Evolutionary conservation across 495 filamentous ascomycete species (phyloP).

Genomic region (Lophium mytilinum): DNA sequence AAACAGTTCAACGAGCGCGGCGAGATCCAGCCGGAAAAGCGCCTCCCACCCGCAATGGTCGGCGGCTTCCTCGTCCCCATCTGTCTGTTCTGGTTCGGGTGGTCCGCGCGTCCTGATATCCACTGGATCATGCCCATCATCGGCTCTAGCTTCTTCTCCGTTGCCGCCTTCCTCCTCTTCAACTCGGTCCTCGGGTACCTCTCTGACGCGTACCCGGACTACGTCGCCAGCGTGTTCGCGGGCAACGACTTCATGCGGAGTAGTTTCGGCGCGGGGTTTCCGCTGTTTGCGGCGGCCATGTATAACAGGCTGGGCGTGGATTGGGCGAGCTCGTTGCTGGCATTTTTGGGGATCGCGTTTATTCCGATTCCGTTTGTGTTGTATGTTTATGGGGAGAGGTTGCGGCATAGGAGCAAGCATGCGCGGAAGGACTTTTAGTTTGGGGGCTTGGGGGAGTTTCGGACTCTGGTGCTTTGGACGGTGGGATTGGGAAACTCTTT

Average conservation of each 20-base stretch:
- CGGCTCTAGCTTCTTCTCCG: constrained; percentile 44
- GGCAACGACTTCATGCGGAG: constrained; percentile 45
- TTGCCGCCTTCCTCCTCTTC: constrained; percentile 51
- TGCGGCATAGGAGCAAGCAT: constrained; percentile 14
- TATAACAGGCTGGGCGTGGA: constrained; percentile 28
- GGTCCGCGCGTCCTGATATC: constrained; percentile 34
- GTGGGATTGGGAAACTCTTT: too few relatives aligned
- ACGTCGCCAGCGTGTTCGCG: constrained; percentile 43
- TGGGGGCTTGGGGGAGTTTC: neutral
- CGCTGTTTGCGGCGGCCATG: constrained; percentile 41
- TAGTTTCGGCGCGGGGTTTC: constrained; percentile 43
- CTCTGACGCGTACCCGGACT: constrained; percentile 29
- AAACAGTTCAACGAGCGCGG: constrained; percentile 36
- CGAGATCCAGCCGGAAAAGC: constrained; percentile 37
- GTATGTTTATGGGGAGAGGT: constrained; percentile 29
- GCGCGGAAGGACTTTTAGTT: constrained; percentile 16
- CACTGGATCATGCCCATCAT: constrained; percentile 51
- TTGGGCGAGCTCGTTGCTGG: constrained; percentile 29
- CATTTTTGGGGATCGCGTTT: constrained; percentile 30
- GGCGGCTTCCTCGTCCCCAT: constrained; percentile 41
- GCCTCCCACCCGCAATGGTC: constrained; percentile 38
- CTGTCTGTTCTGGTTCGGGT: constrained; percentile 46
- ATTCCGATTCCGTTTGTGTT: constrained; percentile 35
- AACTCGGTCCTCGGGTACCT: constrained; percentile 39
- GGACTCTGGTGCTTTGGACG: too few relatives aligned